Percentiles rank a stretch among this genome's conserved stretches.
Evolutionary conservation across 148 eudicot genomes (phyloP).

Genomic region (Rhododendron williamsianum): DNA sequence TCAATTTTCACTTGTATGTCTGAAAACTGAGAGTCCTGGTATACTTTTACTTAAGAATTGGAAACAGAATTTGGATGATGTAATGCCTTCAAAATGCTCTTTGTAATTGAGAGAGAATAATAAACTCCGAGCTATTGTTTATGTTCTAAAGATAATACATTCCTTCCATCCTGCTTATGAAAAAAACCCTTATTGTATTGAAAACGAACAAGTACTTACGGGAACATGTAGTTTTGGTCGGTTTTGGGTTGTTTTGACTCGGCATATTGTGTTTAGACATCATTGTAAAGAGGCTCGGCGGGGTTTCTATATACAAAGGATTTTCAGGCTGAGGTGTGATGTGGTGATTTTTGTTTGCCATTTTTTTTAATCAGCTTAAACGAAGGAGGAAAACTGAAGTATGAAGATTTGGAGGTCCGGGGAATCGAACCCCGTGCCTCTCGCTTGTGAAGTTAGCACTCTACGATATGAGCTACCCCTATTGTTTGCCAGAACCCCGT

Average conservation of each 20-base stretch:
- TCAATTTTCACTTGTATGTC: not conserved
- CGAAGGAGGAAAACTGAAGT: not conserved
- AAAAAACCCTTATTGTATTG: not conserved
- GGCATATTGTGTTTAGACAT: not conserved
- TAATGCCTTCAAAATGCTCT: not conserved
- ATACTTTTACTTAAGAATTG: not conserved
- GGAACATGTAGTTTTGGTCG: not conserved
- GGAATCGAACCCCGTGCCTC: conserved; percentile 80
- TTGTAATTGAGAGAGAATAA: not conserved
- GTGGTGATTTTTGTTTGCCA: conserved; percentile 1
- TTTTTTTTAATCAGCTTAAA: not conserved
- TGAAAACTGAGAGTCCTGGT: not conserved
- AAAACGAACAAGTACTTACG: not conserved
- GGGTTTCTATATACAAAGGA: not conserved
- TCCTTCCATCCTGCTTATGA: not conserved
- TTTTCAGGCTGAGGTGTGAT: not conserved
- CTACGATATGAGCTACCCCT: conserved; percentile 85
- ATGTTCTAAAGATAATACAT: not conserved
- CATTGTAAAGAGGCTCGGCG: not conserved
- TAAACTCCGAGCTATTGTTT: not conserved
- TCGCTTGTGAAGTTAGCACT: conserved; percentile 78
- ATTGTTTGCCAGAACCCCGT: conserved; percentile 39
- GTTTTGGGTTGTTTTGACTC: not conserved
- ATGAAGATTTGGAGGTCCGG: conserved; percentile 45
- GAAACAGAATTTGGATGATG: not conserved